Evolutionary conservation across 2,329 filamentous ascomycete species (phyloP).

Genomic region (Cordyceps cicadae): DNA sequence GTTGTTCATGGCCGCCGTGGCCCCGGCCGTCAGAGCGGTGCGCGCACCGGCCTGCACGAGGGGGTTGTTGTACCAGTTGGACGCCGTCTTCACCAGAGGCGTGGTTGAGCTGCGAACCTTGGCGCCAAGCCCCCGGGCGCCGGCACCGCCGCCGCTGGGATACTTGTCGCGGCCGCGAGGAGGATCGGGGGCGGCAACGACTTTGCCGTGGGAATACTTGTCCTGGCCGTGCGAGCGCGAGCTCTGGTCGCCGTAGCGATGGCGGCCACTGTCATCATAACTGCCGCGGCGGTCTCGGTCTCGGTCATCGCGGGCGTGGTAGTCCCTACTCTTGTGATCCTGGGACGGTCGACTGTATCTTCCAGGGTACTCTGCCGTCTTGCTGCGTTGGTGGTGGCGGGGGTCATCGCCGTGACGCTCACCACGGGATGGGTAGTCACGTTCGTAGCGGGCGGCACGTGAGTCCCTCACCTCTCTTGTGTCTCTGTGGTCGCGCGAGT

Average conservation of each 20-base stretch:
- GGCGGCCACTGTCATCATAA: not conserved
- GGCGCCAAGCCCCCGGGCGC: not conserved
- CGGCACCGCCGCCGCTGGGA: constrained; percentile 13
- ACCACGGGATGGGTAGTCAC: constrained; percentile 1
- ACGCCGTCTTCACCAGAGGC: constrained; percentile 23
- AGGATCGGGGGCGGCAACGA: not conserved
- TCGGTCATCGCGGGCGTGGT: not conserved
- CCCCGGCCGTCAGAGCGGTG: constrained; percentile 40
- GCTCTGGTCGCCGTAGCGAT: constrained; percentile 1
- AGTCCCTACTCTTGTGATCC: not conserved
- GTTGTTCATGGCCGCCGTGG: constrained; percentile 38
- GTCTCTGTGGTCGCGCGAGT: not conserved
- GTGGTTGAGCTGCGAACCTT: constrained; percentile 25
- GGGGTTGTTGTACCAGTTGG: constrained; percentile 31
- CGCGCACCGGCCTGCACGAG: constrained; percentile 34
- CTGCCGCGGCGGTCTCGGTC: not conserved
- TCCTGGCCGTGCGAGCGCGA: not conserved
- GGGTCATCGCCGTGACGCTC: constrained; percentile 1
- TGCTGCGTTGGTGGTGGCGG: constrained; percentile 1
- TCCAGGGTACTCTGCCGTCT: not conserved
- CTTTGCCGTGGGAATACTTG: constrained; percentile 7
- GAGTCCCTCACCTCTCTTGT: not conserved
- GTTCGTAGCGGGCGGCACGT: not conserved
- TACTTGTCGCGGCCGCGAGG: constrained; percentile 14
- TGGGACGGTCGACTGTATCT: not conserved